Base-by-base conservation (phyloP, 192 early-diverging fungal genomes). In the Podila epigama region DNA sequence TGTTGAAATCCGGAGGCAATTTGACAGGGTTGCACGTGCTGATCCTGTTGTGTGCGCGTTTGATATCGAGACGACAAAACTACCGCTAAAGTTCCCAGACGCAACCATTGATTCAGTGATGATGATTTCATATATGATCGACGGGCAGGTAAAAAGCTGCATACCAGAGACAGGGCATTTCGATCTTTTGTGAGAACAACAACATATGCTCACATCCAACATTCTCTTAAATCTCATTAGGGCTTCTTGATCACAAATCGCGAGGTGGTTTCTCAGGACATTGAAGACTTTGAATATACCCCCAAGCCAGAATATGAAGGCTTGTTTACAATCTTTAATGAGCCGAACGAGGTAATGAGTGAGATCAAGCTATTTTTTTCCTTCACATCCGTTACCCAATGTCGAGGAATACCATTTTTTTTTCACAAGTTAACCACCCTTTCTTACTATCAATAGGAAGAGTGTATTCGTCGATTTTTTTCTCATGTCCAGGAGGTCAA, bases 41-140 rank as follows among this genome's bases (percentile, higher is more conserved):
- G 97, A 99, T 35, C 96, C 96, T 1, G 92, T 98, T 0, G 89
- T 98, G 1, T 67, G 98, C 33, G 98, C 96, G 0, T 99, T 96
- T 71, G 96, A 98, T 85, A 99, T 99, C 59, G 98, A 99, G 83
- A 97, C 95, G 0, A 96, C 97, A 33, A 99, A 99, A 78, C 79
- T 95, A 33, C 98, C 98, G 33, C 87, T 99, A 33, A 98, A 97
- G 81, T 99, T 99, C 63, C 98, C 98, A 9, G 98, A 98, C 64
- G 86, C 95, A 0, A 52, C 80, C 4, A 89, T 91, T 33, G 98
- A 99, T 75, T 88, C 87, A 40, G 94, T 99, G 65, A 99, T 98
- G 95, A 99, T 99, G 98, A 97, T 99, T 68, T 98, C 97, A 32
- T 99, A 99, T 79, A 99, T 99, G 98, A 92, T 99, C 55, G 96